These are phyloP conservation scores for Fusarium mundagurra DNA, from an alignment of 2,329 filamentous ascomycete species.

Conservation along the genomic window DNA sequence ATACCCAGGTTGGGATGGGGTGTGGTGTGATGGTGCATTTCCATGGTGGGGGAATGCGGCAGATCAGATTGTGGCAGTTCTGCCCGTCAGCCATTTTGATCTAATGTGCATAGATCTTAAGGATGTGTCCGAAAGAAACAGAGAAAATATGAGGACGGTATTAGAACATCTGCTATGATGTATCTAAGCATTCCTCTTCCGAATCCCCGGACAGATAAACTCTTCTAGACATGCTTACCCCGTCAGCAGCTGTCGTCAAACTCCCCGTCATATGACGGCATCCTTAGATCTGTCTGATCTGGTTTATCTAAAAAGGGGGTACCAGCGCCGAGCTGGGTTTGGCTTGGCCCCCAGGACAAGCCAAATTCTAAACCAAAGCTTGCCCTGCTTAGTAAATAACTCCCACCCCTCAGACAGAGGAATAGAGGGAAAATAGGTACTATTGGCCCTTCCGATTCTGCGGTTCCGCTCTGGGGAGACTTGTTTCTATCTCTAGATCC, in stretches of 20 bases:
- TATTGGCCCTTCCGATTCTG: conserved; percentile 8
- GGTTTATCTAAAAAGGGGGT: conserved; percentile 26
- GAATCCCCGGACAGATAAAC: not conserved
- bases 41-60: conserved; percentile 26
- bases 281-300: conserved; percentile 34
- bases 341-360: conserved; percentile 10
- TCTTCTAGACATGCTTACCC: not conserved
- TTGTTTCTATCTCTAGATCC: conserved; percentile 5
- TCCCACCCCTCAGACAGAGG: not conserved
- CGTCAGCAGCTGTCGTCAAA: conserved; percentile 13
- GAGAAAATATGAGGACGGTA: not conserved
- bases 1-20: not conserved
- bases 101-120: not conserved
- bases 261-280: conserved; percentile 38
- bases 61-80: conserved; percentile 32
- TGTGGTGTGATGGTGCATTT: conserved; percentile 5
- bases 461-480: conserved; percentile 28
- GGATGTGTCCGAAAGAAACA: not conserved
- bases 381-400: not conserved
- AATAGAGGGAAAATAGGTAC: not conserved
- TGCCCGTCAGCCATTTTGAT: conserved; percentile 13
- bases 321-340: conserved; percentile 10
- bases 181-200: not conserved
- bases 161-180: not conserved
- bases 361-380: conserved; percentile 4